Conservation (phyloP, 768 basidiomycete species). For the Austroboletus festivus region DNA sequence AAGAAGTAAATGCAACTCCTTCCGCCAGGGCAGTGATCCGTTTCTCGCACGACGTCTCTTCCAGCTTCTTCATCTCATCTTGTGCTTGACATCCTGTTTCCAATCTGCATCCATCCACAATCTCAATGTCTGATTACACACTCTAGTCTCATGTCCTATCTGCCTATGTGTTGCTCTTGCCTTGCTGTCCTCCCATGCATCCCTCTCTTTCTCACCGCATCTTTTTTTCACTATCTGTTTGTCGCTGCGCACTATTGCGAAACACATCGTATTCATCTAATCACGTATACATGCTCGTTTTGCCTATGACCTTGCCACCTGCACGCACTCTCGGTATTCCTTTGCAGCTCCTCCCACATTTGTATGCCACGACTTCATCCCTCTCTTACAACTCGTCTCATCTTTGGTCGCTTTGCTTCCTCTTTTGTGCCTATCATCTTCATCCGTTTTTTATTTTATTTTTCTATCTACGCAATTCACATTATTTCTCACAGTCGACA, state of each 20-base stretch:
- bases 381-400: conserved; percentile 1
- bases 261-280: conserved; percentile 35
- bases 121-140: conserved; percentile 40
- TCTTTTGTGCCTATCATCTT: conserved; percentile 16
- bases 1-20: conserved; percentile 26
- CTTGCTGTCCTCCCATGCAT: conserved; percentile 39
- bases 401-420: conserved; percentile 25
- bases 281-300: conserved; percentile 35
- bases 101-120: conserved; percentile 33
- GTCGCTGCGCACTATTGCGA: conserved; percentile 32
- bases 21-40: conserved; percentile 11
- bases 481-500: conserved; percentile 26
- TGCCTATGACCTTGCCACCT: conserved; percentile 24
- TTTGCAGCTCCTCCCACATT: conserved; percentile 15
- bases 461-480: conserved; percentile 29
- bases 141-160: conserved; percentile 34
- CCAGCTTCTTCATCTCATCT: conserved; percentile 21
- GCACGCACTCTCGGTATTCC: conserved; percentile 20
- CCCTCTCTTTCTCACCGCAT: conserved; percentile 21
- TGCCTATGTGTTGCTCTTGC: conserved; percentile 35
- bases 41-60: conserved; percentile 23
- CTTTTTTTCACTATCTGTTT: conserved; percentile 20
- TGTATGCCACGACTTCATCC: conserved; percentile 24
- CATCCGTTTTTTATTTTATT: too few species aligned
- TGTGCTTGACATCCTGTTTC: conserved; percentile 38